phyloP scores from a whole-genome alignment of 1,139 yeast genomes.

The Geotrichum candidum region DNA sequence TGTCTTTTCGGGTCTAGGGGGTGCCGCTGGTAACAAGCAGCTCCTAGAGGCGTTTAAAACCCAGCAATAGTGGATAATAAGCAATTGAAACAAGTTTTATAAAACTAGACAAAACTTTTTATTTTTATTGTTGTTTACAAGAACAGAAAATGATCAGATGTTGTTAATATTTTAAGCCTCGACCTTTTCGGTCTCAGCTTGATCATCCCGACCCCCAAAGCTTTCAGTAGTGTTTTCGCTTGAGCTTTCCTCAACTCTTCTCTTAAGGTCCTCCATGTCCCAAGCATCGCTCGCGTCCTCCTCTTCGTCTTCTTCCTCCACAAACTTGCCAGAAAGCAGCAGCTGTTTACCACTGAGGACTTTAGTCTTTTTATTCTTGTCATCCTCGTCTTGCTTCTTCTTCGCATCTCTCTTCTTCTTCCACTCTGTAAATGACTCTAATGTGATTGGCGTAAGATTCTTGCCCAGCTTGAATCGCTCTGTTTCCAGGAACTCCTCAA shows the following conservation, averaged over 20 bases:
- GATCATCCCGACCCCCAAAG: not conserved
- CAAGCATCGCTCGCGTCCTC: slow-evolving; percentile 47
- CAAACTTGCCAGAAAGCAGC: slow-evolving; percentile 60
- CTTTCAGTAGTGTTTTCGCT: slow-evolving; percentile 11
- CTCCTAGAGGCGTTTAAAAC: not conserved
- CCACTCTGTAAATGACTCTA: slow-evolving; percentile 81
- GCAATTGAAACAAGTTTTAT: not conserved
- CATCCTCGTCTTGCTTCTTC: slow-evolving; percentile 50
- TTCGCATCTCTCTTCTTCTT: slow-evolving; percentile 60
- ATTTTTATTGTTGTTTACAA: slow-evolving; percentile 9
- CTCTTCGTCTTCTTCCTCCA: slow-evolving; percentile 48
- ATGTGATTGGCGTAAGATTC: slow-evolving; percentile 80
- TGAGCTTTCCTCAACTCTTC: slow-evolving; percentile 28
- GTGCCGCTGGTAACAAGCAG: slow-evolving; percentile 1
- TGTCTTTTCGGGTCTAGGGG: slow-evolving; percentile 6
- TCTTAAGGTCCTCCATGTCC: slow-evolving; percentile 36
- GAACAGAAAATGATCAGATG: not conserved
- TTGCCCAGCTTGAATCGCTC: slow-evolving; percentile 83
- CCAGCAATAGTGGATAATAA: not conserved
- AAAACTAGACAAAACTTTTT: slow-evolving; percentile 1
- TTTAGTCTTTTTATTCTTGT: slow-evolving; percentile 41
- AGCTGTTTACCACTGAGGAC: slow-evolving; percentile 75
- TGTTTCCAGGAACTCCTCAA: slow-evolving; percentile 92
- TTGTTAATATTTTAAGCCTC: slow-evolving; percentile 3
- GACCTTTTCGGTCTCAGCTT: not conserved